phyloP scores from a whole-genome alignment of 2,329 filamentous ascomycete genomes.

The Cercospora citrullina region DNA sequence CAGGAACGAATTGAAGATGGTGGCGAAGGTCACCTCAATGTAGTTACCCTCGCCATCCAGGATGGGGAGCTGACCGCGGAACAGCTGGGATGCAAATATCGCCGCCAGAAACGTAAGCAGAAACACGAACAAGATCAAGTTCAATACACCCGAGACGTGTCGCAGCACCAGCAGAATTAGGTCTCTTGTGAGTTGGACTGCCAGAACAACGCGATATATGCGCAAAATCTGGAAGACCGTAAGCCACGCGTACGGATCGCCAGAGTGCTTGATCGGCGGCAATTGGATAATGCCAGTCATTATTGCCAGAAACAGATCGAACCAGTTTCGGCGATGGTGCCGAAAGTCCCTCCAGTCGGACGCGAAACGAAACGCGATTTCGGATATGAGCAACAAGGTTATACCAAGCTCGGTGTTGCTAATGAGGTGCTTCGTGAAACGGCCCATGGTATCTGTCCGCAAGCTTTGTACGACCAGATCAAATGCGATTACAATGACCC shows the following conservation, averaged over 20 bases:
- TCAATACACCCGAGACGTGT: conserved; percentile 87
- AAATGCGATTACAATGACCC: conserved; percentile 77
- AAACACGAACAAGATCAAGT: conserved; percentile 95
- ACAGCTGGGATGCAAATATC: conserved; percentile 90
- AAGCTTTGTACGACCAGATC: conserved; percentile 78
- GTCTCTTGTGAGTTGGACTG: conserved; percentile 80
- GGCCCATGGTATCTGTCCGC: conserved; percentile 74
- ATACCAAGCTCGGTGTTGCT: conserved; percentile 70
- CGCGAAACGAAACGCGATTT: conserved; percentile 77
- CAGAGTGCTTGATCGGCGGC: conserved; percentile 72
- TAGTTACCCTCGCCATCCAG: conserved; percentile 61
- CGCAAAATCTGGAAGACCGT: conserved; percentile 91
- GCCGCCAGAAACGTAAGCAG: conserved; percentile 90
- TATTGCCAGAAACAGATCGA: conserved; percentile 77
- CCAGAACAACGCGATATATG: conserved; percentile 87
- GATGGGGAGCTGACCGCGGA: conserved; percentile 76
- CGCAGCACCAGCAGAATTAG: conserved; percentile 85
- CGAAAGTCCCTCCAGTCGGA: conserved; percentile 82
- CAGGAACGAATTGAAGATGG: conserved; percentile 92
- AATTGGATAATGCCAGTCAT: conserved; percentile 83
- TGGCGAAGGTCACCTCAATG: conserved; percentile 75
- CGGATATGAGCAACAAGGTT: conserved; percentile 74
- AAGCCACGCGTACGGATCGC: conserved; percentile 78
- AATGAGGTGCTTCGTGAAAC: conserved; percentile 63
- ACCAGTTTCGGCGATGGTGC: conserved; percentile 69